A percentile compares a stretch with the other conserved stretches of the same genome.
Conservation (phyloP, 305 asterid genomes). For the Fraxinus greggii region DNA sequence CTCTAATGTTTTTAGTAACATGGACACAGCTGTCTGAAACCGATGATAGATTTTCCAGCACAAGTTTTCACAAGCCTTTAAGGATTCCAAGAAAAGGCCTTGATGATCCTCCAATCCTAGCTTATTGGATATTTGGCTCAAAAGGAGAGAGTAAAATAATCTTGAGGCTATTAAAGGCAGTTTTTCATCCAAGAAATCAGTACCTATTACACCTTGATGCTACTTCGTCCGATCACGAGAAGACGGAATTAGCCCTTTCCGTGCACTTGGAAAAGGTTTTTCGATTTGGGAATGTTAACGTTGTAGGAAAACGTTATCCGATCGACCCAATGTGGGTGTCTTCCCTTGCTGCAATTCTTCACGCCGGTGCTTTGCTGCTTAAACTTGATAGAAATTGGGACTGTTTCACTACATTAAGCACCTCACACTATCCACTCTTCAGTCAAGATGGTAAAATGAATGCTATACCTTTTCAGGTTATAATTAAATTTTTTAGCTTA, state of each 20-base stretch:
- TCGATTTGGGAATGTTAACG: slow-evolving; percentile 45
- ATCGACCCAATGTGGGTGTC: slow-evolving; percentile 42
- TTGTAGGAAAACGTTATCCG: slow-evolving; percentile 40
- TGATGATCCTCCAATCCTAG: slow-evolving; percentile 38
- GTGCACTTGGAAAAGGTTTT: slow-evolving; percentile 30
- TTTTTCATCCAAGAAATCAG: slow-evolving; percentile 55
- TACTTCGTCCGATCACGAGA: slow-evolving; percentile 22
- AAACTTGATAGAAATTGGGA: slow-evolving; percentile 42
- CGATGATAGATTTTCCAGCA: not conserved
- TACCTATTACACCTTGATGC: slow-evolving; percentile 54
- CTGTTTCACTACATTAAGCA: slow-evolving; percentile 43
- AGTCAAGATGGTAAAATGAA: slow-evolving; percentile 46
- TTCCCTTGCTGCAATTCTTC: slow-evolving; percentile 48
- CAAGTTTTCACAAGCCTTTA: not conserved
- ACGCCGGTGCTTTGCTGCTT: slow-evolving; percentile 51
- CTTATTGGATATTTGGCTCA: slow-evolving; percentile 49
- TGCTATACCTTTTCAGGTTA: not conserved
- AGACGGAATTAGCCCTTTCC: slow-evolving; percentile 22
- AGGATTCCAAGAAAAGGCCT: slow-evolving; percentile 35
- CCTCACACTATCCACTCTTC: slow-evolving; percentile 49
- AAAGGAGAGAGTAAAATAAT: slow-evolving; percentile 40
- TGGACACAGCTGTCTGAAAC: slow-evolving; percentile 13
- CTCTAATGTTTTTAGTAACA: slow-evolving; percentile 21
- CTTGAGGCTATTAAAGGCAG: slow-evolving; percentile 41
- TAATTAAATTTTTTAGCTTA: not conserved